phyloP scores from a whole-genome alignment of 192 early-diverging fungal genomes.

The Coemansia sp. region DNA sequence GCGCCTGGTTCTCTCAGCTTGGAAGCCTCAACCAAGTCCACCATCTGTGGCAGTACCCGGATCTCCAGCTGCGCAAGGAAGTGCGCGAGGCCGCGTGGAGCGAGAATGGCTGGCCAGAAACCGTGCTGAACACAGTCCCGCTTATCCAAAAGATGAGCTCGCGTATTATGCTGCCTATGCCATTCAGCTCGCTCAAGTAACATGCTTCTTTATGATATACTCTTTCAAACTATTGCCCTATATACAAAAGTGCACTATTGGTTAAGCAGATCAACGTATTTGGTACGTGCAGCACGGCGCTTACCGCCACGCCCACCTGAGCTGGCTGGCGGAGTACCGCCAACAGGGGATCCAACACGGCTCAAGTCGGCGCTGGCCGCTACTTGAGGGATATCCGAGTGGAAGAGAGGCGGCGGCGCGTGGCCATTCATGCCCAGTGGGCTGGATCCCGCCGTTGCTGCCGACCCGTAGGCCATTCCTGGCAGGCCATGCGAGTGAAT shows the following conservation, averaged over 20 bases:
- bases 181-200: conserved; percentile 77
- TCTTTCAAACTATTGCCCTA: neutral
- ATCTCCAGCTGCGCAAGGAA: conserved; percentile 86
- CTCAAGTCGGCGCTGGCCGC: conserved; percentile 26
- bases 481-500: conserved; percentile 1
- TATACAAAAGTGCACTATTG: conserved; percentile 12
- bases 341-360: conserved; percentile 35
- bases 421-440: neutral
- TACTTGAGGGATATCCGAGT: conserved; percentile 13
- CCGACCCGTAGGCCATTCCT: neutral
- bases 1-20: conserved; percentile 96
- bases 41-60: conserved; percentile 91
- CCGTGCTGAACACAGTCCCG: conserved; percentile 87
- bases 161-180: conserved; percentile 73
- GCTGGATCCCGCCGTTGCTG: neutral
- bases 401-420: neutral
- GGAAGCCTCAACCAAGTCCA: conserved; percentile 87
- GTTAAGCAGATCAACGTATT: conserved; percentile 58
- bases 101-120: conserved; percentile 92
- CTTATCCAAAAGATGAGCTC: conserved; percentile 83
- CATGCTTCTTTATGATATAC: neutral
- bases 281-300: conserved; percentile 51
- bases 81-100: conserved; percentile 92
- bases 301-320: conserved; percentile 20
- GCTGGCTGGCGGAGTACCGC: conserved; percentile 19